These are phyloP conservation scores for Schizochytrium sp. DNA, from an alignment of 108 stramenopile genomes.

Conservation along the genomic window DNA sequence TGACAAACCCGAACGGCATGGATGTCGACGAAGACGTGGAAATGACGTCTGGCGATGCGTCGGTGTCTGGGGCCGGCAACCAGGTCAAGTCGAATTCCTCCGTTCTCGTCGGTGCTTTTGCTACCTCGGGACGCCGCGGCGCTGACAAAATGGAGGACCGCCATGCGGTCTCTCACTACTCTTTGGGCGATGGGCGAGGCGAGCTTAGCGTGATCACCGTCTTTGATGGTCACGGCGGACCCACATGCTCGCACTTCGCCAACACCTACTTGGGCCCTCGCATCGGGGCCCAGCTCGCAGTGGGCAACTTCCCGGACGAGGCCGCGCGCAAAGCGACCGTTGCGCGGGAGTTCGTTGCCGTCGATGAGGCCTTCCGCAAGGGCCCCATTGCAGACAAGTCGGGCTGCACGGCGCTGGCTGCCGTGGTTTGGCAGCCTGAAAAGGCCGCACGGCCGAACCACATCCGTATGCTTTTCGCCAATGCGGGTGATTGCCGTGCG, in stretches of 20 bases:
- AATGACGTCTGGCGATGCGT: neutral
- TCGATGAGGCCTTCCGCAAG: neutral
- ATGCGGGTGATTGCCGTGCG: neutral
- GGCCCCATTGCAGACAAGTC: neutral
- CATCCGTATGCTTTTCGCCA: neutral
- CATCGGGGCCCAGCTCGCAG: neutral
- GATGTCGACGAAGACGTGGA: neutral
- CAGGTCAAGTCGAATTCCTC: neutral
- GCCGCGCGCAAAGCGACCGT: neutral
- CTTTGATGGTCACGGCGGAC: neutral
- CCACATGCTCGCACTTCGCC: neutral
- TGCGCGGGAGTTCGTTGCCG: neutral
- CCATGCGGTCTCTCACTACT: slow-evolving; percentile 4
- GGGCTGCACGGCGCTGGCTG: neutral
- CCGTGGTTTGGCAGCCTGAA: neutral
- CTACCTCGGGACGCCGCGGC: slow-evolving; percentile 1
- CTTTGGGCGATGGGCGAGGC: neutral
- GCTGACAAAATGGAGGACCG: slow-evolving; percentile 16
- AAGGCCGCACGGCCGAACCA: neutral
- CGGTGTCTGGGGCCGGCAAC: neutral
- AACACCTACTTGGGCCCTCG: neutral
- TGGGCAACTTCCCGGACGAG: neutral
- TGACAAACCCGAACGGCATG: neutral
- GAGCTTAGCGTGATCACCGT: neutral
- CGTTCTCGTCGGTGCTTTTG: neutral